Percentiles rank a stretch among this genome's conserved stretches.
phyloP scores from a whole-genome alignment of 257 asterid species.

The Coffea eugenioides region DNA sequence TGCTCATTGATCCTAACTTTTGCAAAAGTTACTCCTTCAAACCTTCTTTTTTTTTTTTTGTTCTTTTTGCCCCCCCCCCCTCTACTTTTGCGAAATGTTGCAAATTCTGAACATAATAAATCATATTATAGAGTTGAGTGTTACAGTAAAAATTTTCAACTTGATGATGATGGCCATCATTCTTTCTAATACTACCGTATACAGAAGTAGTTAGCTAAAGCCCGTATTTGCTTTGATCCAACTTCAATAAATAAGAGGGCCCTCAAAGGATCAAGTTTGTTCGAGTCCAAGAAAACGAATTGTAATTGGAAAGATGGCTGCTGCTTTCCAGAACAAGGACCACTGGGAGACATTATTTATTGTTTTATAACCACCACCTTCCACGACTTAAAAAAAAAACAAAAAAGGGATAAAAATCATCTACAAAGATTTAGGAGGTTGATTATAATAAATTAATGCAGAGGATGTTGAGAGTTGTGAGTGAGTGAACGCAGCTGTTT shows the following conservation, averaged over 20 bases:
- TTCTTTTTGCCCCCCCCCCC: too few relatives aligned
- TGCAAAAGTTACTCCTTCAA: too few relatives aligned
- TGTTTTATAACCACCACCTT: too few relatives aligned
- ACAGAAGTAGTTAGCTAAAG: too few relatives aligned
- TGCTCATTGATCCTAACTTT: too few relatives aligned
- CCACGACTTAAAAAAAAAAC: neutral
- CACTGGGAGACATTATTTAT: neutral
- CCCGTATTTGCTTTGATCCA: neutral
- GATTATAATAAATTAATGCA: neutral
- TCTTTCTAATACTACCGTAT: too few relatives aligned
- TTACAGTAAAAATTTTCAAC: too few relatives aligned
- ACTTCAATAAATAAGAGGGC: neutral
- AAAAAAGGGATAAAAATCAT: neutral
- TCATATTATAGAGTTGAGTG: too few relatives aligned
- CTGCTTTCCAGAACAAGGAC: neutral
- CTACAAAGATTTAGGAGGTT: neutral
- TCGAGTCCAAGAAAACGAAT: neutral
- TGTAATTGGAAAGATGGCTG: neutral
- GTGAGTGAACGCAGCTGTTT: neutral
- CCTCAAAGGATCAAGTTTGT: neutral
- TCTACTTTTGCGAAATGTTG: too few relatives aligned
- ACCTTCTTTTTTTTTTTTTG: too few relatives aligned
- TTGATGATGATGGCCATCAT: too few relatives aligned
- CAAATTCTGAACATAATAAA: too few relatives aligned
- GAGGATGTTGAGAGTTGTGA: constrained; percentile 8